Percentiles rank a stretch among this genome's conserved stretches.
These are phyloP conservation scores for Paracamarosporium sp. DNA, from an alignment of 2,329 filamentous ascomycete species.

Conservation along the genomic window DNA sequence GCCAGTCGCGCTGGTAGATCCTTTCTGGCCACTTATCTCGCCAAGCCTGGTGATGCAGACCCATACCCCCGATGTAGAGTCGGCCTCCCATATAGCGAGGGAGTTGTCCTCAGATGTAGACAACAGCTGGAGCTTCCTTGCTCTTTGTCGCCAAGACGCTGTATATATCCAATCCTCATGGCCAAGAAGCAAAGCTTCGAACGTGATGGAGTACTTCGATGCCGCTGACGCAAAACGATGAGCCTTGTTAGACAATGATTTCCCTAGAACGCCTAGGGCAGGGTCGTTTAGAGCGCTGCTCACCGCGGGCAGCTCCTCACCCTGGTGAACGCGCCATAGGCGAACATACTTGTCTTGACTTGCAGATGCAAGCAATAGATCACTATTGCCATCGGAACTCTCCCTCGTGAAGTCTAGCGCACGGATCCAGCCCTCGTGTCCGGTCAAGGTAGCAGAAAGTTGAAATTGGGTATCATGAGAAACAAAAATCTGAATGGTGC, in stretches of 20 bases:
- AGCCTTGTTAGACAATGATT: constrained; percentile 86
- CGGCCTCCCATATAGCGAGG: constrained; percentile 88
- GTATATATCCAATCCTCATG: constrained; percentile 99
- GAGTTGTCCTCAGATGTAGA: constrained; percentile 96
- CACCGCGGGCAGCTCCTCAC: constrained; percentile 67
- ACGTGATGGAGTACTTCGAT: constrained; percentile 79
- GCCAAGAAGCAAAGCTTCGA: constrained; percentile 90
- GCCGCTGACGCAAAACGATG: constrained; percentile 71
- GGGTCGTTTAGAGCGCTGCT: constrained; percentile 64
- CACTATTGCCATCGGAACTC: constrained; percentile 59
- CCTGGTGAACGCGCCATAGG: constrained; percentile 84
- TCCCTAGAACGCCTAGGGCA: constrained; percentile 66
- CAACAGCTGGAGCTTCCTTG: constrained; percentile 72
- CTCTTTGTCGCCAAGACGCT: constrained; percentile 71
- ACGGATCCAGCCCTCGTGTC: constrained; percentile 94
- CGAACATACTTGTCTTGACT: constrained; percentile 98
- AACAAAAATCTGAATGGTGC: constrained; percentile 80
- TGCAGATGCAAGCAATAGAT: constrained; percentile 85
- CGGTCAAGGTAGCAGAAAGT: constrained; percentile 77
- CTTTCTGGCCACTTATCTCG: constrained; percentile 93
- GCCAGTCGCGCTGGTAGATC: constrained; percentile 93
- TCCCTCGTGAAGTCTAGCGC: constrained; percentile 81
- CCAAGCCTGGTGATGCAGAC: constrained; percentile 83
- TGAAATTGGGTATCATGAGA: constrained; percentile 66
- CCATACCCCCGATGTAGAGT: constrained; percentile 87